phyloP scores from a whole-genome alignment of 495 filamentous ascomycete species.

The Trichocladium antarcticum region DNA sequence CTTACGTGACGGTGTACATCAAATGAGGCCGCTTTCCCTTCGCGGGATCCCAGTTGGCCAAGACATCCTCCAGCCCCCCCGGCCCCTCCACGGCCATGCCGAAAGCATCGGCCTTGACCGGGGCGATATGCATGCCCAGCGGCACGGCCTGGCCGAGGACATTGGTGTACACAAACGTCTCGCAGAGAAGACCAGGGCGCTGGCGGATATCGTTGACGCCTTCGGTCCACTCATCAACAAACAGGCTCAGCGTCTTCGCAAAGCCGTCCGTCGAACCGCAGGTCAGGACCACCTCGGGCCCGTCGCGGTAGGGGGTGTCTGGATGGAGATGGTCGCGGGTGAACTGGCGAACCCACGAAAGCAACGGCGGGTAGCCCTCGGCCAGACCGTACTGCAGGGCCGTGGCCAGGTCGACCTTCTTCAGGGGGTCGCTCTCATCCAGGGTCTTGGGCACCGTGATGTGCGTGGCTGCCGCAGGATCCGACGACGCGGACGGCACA shows the following conservation, averaged over 20 bases:
- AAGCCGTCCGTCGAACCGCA: constrained; percentile 80
- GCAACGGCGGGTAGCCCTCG: constrained; percentile 64
- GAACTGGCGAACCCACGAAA: constrained; percentile 66
- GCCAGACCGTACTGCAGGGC: constrained; percentile 80
- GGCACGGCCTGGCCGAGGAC: constrained; percentile 56
- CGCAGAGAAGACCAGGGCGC: constrained; percentile 60
- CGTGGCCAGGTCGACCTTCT: constrained; percentile 66
- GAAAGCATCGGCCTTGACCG: constrained; percentile 62
- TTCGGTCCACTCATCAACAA: constrained; percentile 62
- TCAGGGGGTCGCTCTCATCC: constrained; percentile 39
- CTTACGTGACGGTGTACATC: constrained; percentile 85
- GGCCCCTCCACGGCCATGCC: constrained; percentile 60
- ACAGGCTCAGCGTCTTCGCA: constrained; percentile 58
- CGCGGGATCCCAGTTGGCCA: constrained; percentile 67
- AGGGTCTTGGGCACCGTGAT: constrained; percentile 61
- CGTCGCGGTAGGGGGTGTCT: constrained; percentile 63
- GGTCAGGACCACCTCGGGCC: constrained; percentile 65
- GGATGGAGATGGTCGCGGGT: constrained; percentile 64
- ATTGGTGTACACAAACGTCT: constrained; percentile 69
- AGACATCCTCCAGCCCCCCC: constrained; percentile 64
- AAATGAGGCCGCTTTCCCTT: constrained; percentile 68
- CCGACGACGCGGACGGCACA: constrained; percentile 14
- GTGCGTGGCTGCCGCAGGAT: constrained; percentile 33
- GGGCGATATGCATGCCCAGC: constrained; percentile 56
- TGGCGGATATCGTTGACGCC: constrained; percentile 53